Percentiles rank a stretch among this genome's conserved stretches.
Evolutionary conservation across 768 basidiomycete genomes (phyloP).

Genomic region (Serendipita indica): DNA sequence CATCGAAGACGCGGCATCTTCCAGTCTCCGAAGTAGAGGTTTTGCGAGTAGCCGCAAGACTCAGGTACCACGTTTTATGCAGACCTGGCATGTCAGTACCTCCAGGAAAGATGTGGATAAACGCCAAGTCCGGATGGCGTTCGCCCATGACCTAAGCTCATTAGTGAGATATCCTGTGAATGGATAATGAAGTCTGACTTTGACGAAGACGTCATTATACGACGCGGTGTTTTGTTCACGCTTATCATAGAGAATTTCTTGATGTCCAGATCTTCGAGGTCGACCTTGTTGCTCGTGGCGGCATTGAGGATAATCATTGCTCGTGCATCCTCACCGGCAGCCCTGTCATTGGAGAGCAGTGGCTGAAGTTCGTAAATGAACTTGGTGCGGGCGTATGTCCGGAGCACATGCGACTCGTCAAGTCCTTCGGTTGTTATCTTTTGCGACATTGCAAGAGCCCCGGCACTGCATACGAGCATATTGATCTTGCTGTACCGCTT

Average conservation of each 20-base stretch:
- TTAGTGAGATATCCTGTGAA: neutral
- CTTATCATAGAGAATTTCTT: constrained; percentile 24
- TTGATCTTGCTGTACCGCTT: constrained; percentile 13
- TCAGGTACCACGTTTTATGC: neutral
- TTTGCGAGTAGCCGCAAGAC: neutral
- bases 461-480: constrained; percentile 12
- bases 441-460: neutral
- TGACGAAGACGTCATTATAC: neutral
- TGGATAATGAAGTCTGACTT: neutral
- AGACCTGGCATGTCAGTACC: neutral
- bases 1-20: neutral
- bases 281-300: constrained; percentile 25
- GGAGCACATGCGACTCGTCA: constrained; percentile 23
- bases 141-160: neutral
- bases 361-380: constrained; percentile 35
- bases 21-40: too few species aligned
- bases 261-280: constrained; percentile 36
- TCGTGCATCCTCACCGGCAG: constrained; percentile 34
- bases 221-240: neutral
- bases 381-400: constrained; percentile 39
- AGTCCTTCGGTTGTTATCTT: constrained; percentile 8
- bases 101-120: neutral
- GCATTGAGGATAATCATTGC: constrained; percentile 32
- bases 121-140: neutral
- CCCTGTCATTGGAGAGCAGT: constrained; percentile 29